Base-by-base conservation (phyloP, 1,139 yeast species). In the Debaryomyces subglobosus region DNA sequence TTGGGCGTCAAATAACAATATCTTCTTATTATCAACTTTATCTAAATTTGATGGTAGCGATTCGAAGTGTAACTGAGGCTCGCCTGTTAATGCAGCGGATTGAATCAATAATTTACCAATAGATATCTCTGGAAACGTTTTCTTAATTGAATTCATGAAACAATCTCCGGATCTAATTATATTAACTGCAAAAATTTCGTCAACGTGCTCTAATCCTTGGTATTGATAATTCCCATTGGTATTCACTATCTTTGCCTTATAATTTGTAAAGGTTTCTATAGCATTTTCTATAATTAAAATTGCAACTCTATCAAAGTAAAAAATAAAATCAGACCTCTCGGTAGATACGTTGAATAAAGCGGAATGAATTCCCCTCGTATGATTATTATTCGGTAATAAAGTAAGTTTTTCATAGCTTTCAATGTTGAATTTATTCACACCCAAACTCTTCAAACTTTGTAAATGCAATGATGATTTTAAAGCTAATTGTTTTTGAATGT, bases 91-190 rank as follows among this genome's bases (percentile, higher is more conserved):
- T 0, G 95, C 77, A 63, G 91, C 97, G 8, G 96, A 86, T 65
- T 92, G 97, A 59, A 94, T 90, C 46, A 94, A 71, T 37, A 94
- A 65, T 61, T 91, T 89, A 1, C 99, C 98, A 40, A 90, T 75
- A 12, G 84, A 78, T 20, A 89, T 82, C 46, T 85, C 90, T 0
- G 96, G 95, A 32, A 90, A 75, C 0, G 94, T 82, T 56, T 82
- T 84, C 52, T 88, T 81, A 45, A 92, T 71, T 0, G 97, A 85
- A 36, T 77, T 78, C 79, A 88, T 85, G 61, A 92, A 92, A 62
- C 97, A 89, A 63, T 91, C 97, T 3, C 99, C 99, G 1, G 97
- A 92, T 53, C 97, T 77, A 41, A 94, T 85, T 44, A 92, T 83
- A 52, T 86, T 85, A 5, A 91, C 86, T 0, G 96, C 94, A 32